Percentiles rank a stretch among this genome's conserved stretches.
These are phyloP conservation scores for Blastomyces silverae DNA, from an alignment of 2,329 filamentous ascomycete genomes.

Conservation along the genomic window DNA sequence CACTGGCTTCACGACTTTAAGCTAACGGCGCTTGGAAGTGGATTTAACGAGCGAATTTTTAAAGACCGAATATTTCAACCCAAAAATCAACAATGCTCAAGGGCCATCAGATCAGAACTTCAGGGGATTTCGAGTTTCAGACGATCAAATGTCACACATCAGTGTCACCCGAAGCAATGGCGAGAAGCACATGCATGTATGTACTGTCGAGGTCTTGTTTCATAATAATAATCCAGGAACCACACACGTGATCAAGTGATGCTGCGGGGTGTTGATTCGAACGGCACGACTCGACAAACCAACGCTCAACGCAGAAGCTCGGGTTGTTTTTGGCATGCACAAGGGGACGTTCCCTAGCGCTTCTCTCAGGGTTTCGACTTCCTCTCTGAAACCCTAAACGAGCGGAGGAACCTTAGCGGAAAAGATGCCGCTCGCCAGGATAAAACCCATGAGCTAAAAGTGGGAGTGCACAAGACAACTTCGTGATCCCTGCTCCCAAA, in stretches of 20 bases:
- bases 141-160: background rate
- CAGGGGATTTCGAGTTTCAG: background rate
- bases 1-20: background rate
- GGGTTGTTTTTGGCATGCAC: too few species aligned
- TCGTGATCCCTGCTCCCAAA: too few species aligned
- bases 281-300: too few species aligned
- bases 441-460: background rate
- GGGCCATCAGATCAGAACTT: background rate
- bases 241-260: too few species aligned
- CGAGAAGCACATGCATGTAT: too few species aligned
- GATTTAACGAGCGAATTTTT: background rate
- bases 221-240: too few species aligned
- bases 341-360: too few species aligned
- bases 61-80: background rate
- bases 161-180: background rate
- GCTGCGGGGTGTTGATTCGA: too few species aligned
- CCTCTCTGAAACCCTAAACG: background rate
- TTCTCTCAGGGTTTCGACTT: too few species aligned
- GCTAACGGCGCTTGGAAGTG: too few species aligned
- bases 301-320: too few species aligned
- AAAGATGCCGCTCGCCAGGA: background rate
- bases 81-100: background rate
- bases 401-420: background rate
- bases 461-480: background rate
- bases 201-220: too few species aligned